Evolutionary conservation across 1,139 yeast genomes (phyloP).

Genomic region (Magnusiomyces clavatus): DNA sequence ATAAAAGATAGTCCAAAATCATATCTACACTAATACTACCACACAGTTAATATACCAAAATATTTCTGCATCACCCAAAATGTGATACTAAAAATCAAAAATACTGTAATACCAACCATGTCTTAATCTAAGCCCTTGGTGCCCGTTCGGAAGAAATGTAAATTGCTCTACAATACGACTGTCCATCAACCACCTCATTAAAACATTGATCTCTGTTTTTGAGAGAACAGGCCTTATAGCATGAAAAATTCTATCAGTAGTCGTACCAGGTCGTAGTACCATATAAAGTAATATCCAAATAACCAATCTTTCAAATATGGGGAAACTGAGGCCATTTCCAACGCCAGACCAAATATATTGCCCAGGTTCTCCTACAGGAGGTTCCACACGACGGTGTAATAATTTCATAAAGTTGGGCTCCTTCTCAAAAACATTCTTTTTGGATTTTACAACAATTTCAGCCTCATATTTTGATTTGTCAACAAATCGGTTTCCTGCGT

Average conservation of each 20-base stretch:
- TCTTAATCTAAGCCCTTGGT: slow-evolving; percentile 44
- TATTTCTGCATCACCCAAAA: too few species aligned
- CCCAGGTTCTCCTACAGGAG: slow-evolving; percentile 57
- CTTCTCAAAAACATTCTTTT: slow-evolving; percentile 1
- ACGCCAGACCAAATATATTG: slow-evolving; percentile 68
- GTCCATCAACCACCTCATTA: slow-evolving; percentile 51
- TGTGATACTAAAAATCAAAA: neutral
- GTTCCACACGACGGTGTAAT: slow-evolving; percentile 10
- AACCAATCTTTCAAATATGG: slow-evolving; percentile 53
- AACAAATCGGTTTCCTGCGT: slow-evolving; percentile 41
- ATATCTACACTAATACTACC: too few species aligned
- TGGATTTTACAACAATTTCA: slow-evolving; percentile 38
- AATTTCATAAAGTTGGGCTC: slow-evolving; percentile 4
- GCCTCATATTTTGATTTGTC: slow-evolving; percentile 57
- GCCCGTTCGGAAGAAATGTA: slow-evolving; percentile 21
- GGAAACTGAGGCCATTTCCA: slow-evolving; percentile 48
- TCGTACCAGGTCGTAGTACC: slow-evolving; percentile 51
- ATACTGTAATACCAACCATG: slow-evolving; percentile 44
- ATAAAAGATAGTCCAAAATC: too few species aligned
- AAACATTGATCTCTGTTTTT: slow-evolving; percentile 40
- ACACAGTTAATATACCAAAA: too few species aligned
- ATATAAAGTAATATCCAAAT: slow-evolving; percentile 47
- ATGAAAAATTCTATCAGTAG: slow-evolving; percentile 31
- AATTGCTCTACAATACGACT: slow-evolving; percentile 36
- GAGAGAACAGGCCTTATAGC: slow-evolving; percentile 41